A percentile compares a stretch with the other conserved stretches of the same genome.
These are phyloP conservation scores for Trichomonascaceae sp. DNA, from an alignment of 1,139 yeast species.

Conservation along the genomic window DNA sequence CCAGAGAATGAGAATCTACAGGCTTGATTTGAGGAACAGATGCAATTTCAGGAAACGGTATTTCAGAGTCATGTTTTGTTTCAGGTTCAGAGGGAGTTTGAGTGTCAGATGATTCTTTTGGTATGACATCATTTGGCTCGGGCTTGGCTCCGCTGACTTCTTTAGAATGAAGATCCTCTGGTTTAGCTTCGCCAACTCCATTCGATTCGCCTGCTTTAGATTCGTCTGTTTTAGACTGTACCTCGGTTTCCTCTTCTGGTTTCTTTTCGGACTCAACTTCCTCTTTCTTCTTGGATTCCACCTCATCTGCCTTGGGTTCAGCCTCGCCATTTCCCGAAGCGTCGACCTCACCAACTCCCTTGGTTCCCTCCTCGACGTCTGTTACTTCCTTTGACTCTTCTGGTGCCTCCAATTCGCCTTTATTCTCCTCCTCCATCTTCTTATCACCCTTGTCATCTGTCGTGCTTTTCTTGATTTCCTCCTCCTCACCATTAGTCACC, in stretches of 20 bases:
- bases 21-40: not conserved
- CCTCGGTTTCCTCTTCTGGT: conserved; percentile 14
- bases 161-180: not conserved
- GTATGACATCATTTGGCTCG: no score
- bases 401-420: not conserved
- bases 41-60: conserved; percentile 6
- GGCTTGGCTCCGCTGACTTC: not conserved
- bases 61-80: not conserved
- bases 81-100: not conserved
- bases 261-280: conserved; percentile 12
- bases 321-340: conserved; percentile 2
- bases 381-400: conserved; percentile 3
- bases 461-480: conserved; percentile 1
- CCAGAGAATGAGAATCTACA: not conserved
- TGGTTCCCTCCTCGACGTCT: no score
- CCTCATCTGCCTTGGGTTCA: conserved; percentile 1
- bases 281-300: conserved; percentile 1
- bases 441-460: conserved; percentile 12
- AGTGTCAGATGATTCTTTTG: not conserved
- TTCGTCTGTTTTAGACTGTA: conserved; percentile 2
- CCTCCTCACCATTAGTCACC: not conserved
- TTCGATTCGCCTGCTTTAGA: conserved; percentile 7
- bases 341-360: no score
- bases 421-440: not conserved
- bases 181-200: not conserved